Evolutionary conservation across 768 basidiomycete species (phyloP).

Genomic region (Kwoniella pini): DNA sequence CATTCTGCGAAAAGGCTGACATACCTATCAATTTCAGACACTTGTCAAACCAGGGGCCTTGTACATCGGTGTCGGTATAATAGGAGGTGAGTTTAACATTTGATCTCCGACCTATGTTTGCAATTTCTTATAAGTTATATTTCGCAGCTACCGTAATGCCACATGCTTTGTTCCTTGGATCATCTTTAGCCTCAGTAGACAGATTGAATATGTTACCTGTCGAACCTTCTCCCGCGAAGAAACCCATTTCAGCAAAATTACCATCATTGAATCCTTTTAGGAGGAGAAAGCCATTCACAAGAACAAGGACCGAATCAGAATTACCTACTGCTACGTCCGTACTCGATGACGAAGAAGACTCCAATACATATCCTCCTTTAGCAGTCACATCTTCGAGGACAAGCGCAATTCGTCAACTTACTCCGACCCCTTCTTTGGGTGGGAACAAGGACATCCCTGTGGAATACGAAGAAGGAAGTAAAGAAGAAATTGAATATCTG

Average conservation of each 20-base stretch:
- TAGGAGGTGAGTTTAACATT: constrained; percentile 34
- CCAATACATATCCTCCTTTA: not conserved
- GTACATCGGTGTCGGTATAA: constrained; percentile 52
- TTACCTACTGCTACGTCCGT: not conserved
- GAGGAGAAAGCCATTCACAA: constrained; percentile 1
- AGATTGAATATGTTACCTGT: constrained; percentile 58
- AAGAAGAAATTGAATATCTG: constrained; percentile 19
- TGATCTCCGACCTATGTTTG: no score
- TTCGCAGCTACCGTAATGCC: constrained; percentile 80
- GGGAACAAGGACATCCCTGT: constrained; percentile 8
- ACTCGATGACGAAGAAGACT: not conserved
- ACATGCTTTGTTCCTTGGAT: constrained; percentile 86
- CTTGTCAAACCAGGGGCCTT: constrained; percentile 54
- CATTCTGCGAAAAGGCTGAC: not conserved
- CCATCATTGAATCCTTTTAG: constrained; percentile 25
- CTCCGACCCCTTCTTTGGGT: not conserved
- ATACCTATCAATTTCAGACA: constrained; percentile 11
- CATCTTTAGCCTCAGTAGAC: constrained; percentile 79
- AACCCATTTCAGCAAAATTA: constrained; percentile 15
- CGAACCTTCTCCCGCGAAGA: constrained; percentile 19
- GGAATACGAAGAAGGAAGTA: not conserved
- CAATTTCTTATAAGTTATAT: not conserved
- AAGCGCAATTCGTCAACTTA: not conserved
- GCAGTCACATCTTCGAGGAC: not conserved
- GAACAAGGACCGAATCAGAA: constrained; percentile 2